phyloP scores from a whole-genome alignment of 2,329 filamentous ascomycete genomes.

The Trichoderma brevicompactum region DNA sequence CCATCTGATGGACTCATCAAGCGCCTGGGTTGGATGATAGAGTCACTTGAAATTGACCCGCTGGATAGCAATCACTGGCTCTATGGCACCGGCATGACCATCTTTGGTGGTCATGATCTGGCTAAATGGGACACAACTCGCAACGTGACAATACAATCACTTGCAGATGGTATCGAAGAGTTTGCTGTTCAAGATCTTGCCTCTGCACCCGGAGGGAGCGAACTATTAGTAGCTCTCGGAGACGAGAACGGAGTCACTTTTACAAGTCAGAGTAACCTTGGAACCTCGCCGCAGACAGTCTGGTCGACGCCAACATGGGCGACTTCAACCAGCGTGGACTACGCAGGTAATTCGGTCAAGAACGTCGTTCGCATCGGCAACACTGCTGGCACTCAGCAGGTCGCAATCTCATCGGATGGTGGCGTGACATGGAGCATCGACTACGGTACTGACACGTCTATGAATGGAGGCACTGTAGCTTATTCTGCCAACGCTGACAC shows the following conservation, averaged over 20 bases:
- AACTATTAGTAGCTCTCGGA: slow-evolving; percentile 3
- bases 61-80: slow-evolving; percentile 20
- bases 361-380: slow-evolving; percentile 22
- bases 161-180: slow-evolving; percentile 18
- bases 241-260: slow-evolving; percentile 20
- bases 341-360: slow-evolving; percentile 16
- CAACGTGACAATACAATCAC: slow-evolving; percentile 23
- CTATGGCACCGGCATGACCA: slow-evolving; percentile 22
- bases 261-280: neutral
- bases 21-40: slow-evolving; percentile 24
- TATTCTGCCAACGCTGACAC: slow-evolving; percentile 20
- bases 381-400: slow-evolving; percentile 22
- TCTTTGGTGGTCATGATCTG: slow-evolving; percentile 16
- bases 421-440: slow-evolving; percentile 19
- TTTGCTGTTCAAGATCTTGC: slow-evolving; percentile 12
- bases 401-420: slow-evolving; percentile 17
- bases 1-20: slow-evolving; percentile 11
- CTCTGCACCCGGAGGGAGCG: slow-evolving; percentile 11
- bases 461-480: slow-evolving; percentile 21
- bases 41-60: slow-evolving; percentile 21
- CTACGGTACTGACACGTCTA: slow-evolving; percentile 17
- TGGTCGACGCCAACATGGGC: slow-evolving; percentile 23
- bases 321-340: slow-evolving; percentile 17
- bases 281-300: slow-evolving; percentile 14
- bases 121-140: slow-evolving; percentile 6